A percentile compares a stretch with the other conserved stretches of the same genome.
phyloP scores from a whole-genome alignment of 2,329 filamentous ascomycete species.

The Neocucurbitaria cava region DNA sequence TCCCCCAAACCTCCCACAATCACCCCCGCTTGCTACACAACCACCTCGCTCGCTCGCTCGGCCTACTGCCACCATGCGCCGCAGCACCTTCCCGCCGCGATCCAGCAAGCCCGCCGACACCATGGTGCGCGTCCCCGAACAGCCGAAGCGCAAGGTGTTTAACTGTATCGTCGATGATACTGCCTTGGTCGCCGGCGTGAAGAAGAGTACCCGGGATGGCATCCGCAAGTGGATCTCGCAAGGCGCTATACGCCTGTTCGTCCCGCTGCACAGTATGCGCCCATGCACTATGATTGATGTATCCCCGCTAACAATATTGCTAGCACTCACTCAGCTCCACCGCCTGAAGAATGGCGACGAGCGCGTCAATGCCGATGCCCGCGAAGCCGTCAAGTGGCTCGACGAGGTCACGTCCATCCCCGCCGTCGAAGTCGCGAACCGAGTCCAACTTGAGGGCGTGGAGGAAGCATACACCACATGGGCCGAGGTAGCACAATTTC shows the following conservation, averaged over 20 bases:
- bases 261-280: conserved; percentile 58
- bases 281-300: conserved; percentile 1
- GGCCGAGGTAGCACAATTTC: conserved; percentile 58
- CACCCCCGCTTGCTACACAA: conserved; percentile 11
- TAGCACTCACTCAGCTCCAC: conserved; percentile 56
- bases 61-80: conserved; percentile 36
- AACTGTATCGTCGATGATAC: conserved; percentile 63
- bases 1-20: conserved; percentile 1
- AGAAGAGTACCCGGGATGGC: conserved; percentile 60
- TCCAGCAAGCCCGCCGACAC: conserved; percentile 32
- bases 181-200: conserved; percentile 58
- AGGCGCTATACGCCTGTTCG: conserved; percentile 58
- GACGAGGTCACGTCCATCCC: conserved; percentile 59
- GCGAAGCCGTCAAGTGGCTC: conserved; percentile 59
- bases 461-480: conserved; percentile 57
- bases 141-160: conserved; percentile 56
- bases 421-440: conserved; percentile 38
- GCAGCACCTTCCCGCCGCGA: conserved; percentile 40
- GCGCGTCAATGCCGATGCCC: conserved; percentile 54
- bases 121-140: conserved; percentile 36
- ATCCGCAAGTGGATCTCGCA: conserved; percentile 60
- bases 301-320: conserved; percentile 25
- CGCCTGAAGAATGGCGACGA: conserved; percentile 52
- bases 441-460: conserved; percentile 56
- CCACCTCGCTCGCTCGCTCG: conserved; percentile 11